Conservation (phyloP, 176 grass and related monocot genomes). For the Juncus effusus region DNA sequence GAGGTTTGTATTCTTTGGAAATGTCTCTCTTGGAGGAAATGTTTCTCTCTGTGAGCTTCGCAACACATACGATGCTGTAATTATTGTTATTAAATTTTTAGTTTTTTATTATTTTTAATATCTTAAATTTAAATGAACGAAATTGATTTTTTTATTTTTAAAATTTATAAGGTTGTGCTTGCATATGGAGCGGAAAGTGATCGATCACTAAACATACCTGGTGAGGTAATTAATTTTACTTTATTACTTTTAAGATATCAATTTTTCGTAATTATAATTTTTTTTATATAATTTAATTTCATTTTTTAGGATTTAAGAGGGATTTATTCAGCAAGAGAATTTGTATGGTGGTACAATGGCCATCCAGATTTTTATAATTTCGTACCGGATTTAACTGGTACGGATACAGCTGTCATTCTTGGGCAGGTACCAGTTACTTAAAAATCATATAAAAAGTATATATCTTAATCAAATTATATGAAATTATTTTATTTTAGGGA, state of each 20-base stretch:
- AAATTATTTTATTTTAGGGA: constrained; percentile 38
- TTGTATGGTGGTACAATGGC: constrained; percentile 99
- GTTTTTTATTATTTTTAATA: not conserved
- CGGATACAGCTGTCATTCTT: constrained; percentile 75
- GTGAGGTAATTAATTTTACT: constrained; percentile 44
- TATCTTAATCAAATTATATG: constrained; percentile 8
- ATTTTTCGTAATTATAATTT: constrained; percentile 18
- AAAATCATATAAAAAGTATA: no score
- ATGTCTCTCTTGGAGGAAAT: constrained; percentile 70
- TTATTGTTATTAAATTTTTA: constrained; percentile 5
- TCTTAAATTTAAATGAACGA: not conserved
- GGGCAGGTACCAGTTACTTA: constrained; percentile 51
- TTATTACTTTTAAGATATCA: not conserved
- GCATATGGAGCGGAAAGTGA: constrained; percentile 97
- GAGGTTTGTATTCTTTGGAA: constrained; percentile 74
- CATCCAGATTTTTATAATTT: constrained; percentile 66
- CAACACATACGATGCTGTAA: constrained; percentile 70
- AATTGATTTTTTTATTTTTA: constrained; percentile 1
- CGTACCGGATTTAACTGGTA: constrained; percentile 57
- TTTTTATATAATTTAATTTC: constrained; percentile 18
- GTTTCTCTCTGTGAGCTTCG: constrained; percentile 62
- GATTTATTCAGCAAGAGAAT: constrained; percentile 85
- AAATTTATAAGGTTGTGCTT: constrained; percentile 63
- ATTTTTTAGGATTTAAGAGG: constrained; percentile 62
- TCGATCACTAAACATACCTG: constrained; percentile 70